Evolutionary conservation across 2,329 filamentous ascomycete species (phyloP), one percentile per base, ranked within the genome.

Genomic region (Diplocarpon rosae): DNA sequence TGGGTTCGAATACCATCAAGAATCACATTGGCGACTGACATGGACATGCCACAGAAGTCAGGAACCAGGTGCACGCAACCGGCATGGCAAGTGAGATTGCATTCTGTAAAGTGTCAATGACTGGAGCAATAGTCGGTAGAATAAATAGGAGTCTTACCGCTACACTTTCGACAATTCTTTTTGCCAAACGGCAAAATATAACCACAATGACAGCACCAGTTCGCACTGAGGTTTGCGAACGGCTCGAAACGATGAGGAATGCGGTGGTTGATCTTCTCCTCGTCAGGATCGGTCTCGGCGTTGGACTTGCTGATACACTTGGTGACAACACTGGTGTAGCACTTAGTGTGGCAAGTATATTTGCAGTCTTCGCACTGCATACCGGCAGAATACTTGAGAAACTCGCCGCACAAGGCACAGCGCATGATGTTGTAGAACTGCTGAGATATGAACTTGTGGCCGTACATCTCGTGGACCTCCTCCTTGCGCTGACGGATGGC

Each of bases 361-460:
- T 96, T 96, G 83, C 92, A 98, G 67, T 98, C 92, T 53, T 93
- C 85, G 66, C 92, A 98, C 68, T 98, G 92, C 90, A 98, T 98
- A 50, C 92, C 92, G 16, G 92, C 86, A 39, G 90, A 93, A 63
- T 96, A 96, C 63, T 96, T 98, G 67, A 98, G 82, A 61, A 98
- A 96, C 56, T 98, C 92, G 48, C 89, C 92, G 63, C 92, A 98
- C 30, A 96, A 79, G 12, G 92, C 92, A 66, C 92, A 98, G 51
- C 92, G 90, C 92, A 98, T 98, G 62, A 98, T 95, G 73, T 96
- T 98, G 80, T 96, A 98, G 66, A 98, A 98, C 65, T 95, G 92
- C 64, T 95, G 89, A 60, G 92, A 85, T 45, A 96, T 83, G 62
- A 98, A 98, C 68, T 96, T 98, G 80, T 98, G 92, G 39, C 92